Evolutionary conservation across 371 early-diverging fungal genomes (phyloP), one percentile per base, ranked within the genome.

Genomic region (Basidiobolus meristosporus): DNA sequence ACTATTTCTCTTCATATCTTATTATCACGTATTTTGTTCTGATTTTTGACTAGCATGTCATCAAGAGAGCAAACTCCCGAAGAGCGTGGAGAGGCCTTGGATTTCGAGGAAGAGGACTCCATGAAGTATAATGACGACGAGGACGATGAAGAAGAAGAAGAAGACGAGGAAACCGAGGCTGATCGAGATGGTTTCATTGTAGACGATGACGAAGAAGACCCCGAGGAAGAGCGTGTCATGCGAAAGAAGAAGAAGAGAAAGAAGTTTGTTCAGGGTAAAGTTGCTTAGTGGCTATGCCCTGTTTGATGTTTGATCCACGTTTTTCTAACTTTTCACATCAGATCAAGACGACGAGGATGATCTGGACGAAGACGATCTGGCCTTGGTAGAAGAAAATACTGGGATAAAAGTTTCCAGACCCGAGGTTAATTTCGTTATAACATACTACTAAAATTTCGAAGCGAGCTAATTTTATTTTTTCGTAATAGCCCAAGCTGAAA

Each of bases 301-400:
- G n/a, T n/a, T n/a, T n/a, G n/a, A n/a, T n/a, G n/a, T n/a, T n/a
- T n/a, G n/a, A n/a, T n/a, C n/a, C n/a, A n/a, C n/a, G n/a, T n/a
- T n/a, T n/a, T n/a, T n/a, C n/a, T n/a, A n/a, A n/a, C n/a, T n/a
- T n/a, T n/a, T n/a, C n/a, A n/a, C n/a, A n/a, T n/a, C n/a, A n/a
- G n/a, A n/a, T n/a, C n/a, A n/a, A n/a, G 34, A 34, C 31, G 31
- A 31, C 7, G 34, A 34, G 23, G 77, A 77, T 31, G 63, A 60
- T 18, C 58, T 88, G n/a, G 84, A 85, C 22, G 89, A 88, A 32
- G 90, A 88, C 46, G 90, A 89, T 57, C 53, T 85, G 36, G 85
- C 68, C 17, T 63, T 89, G 17, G 54, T 89, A 19, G 82, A 76
- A 45, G 89, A 86, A 46, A 88, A 89, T 51, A 76, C 80, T 6